Evolutionary conservation across 2,329 filamentous ascomycete species (phyloP).

Genomic region (Pyrenochaeta sp.): DNA sequence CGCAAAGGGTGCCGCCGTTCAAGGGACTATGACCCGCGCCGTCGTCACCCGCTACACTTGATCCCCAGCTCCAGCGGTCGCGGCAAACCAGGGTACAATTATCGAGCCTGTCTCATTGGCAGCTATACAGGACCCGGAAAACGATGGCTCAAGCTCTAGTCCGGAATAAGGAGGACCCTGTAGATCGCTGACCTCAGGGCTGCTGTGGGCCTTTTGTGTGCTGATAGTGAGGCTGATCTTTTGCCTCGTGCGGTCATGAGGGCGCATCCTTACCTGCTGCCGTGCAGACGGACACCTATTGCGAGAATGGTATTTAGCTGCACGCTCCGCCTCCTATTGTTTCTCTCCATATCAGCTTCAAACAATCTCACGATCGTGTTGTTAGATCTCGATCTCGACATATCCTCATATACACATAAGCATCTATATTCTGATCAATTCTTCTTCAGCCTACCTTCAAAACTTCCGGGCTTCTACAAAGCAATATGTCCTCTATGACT

Average conservation of each 20-base stretch:
- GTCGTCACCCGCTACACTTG: slow-evolving; percentile 15
- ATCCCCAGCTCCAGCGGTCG: slow-evolving; percentile 7
- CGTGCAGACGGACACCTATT: slow-evolving; percentile 7
- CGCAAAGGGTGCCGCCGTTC: slow-evolving; percentile 7
- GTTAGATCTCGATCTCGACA: slow-evolving; percentile 12
- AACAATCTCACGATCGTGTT: slow-evolving; percentile 4
- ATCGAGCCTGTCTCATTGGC: slow-evolving; percentile 27
- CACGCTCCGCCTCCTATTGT: slow-evolving; percentile 17
- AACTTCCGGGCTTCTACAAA: slow-evolving; percentile 1
- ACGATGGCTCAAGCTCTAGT: background rate
- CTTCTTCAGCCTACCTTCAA: background rate
- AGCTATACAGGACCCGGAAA: background rate
- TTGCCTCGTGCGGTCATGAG: slow-evolving; percentile 29
- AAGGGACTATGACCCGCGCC: slow-evolving; percentile 28
- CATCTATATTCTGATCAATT: background rate
- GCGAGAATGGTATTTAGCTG: slow-evolving; percentile 34
- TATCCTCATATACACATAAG: background rate
- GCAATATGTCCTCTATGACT: slow-evolving; percentile 33
- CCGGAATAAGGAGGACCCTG: slow-evolving; percentile 40
- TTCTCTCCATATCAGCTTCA: slow-evolving; percentile 2
- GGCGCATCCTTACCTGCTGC: slow-evolving; percentile 15
- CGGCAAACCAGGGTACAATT: slow-evolving; percentile 11
- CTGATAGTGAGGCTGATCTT: slow-evolving; percentile 33
- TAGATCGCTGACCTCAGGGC: slow-evolving; percentile 37
- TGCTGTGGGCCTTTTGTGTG: slow-evolving; percentile 28